These are phyloP conservation scores for Acanthamoeba healyi DNA, from an alignment of 208 protist species.

Conservation along the genomic window DNA sequence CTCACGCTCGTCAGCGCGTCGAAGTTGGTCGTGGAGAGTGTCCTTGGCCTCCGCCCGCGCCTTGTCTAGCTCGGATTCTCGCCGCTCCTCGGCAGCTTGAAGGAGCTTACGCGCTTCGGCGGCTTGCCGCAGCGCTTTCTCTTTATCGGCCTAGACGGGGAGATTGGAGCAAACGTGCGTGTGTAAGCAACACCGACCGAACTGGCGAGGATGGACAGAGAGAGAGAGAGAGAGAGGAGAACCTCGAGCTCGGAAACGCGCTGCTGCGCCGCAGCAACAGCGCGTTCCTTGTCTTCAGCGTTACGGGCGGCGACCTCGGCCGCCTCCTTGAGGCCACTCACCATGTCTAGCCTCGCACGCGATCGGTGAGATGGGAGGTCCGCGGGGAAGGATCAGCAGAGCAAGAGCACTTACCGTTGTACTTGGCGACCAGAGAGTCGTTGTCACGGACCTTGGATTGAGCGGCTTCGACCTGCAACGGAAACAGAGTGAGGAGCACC, in stretches of 20 bases:
- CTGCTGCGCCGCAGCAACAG: background rate
- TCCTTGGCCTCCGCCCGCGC: background rate
- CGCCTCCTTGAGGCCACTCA: constrained; percentile 12
- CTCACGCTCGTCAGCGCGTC: background rate
- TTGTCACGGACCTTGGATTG: constrained; percentile 6
- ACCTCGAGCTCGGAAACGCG: constrained; percentile 12
- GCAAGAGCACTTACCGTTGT: constrained; percentile 7
- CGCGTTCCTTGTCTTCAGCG: constrained; percentile 31
- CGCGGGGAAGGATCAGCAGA: background rate
- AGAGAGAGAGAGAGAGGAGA: background rate
- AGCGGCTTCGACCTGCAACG: background rate
- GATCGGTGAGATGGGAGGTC: background rate
- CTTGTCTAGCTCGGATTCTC: background rate
- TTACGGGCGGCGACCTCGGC: background rate
- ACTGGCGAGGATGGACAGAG: background rate
- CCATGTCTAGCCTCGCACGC: background rate
- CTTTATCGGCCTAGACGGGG: background rate
- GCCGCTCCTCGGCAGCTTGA: constrained; percentile 48
- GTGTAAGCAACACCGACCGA: background rate
- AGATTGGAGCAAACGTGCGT: background rate
- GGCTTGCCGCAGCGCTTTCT: background rate
- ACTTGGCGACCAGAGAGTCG: constrained; percentile 15
- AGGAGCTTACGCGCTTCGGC: background rate
- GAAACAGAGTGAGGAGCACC: background rate
- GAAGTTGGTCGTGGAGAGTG: background rate